Conservation (phyloP, 2,329 filamentous ascomycete species). For the Mollisia scopiformis region DNA sequence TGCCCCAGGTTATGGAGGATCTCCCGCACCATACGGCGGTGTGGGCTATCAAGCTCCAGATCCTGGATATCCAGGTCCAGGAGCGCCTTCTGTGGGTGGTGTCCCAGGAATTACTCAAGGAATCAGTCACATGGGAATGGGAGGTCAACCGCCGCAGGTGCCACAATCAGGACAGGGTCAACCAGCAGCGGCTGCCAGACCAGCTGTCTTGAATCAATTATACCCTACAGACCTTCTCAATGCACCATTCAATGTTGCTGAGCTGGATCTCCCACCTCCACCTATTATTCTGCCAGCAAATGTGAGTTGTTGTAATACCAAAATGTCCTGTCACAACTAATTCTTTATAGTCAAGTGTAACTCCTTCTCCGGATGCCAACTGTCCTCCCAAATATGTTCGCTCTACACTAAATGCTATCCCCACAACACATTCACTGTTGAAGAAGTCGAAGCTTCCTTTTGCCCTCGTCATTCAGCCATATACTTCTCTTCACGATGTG, state of each 20-base stretch:
- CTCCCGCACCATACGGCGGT: conserved; percentile 42
- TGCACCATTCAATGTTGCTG: conserved; percentile 91
- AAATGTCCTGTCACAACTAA: conserved; percentile 40
- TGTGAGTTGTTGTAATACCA: conserved; percentile 59
- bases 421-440: conserved; percentile 86
- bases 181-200: conserved; percentile 52
- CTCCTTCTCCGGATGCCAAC: conserved; percentile 87
- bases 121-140: conserved; percentile 78
- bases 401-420: conserved; percentile 92
- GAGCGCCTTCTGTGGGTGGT: conserved; percentile 40
- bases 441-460: conserved; percentile 98
- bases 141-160: conserved; percentile 33
- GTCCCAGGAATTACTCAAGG: conserved; percentile 78
- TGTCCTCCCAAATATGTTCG: conserved; percentile 93
- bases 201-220: conserved; percentile 76
- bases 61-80: conserved; percentile 64
- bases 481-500: conserved; percentile 87
- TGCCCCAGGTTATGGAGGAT: conserved; percentile 37
- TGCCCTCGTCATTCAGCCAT: conserved; percentile 94
- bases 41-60: conserved; percentile 70
- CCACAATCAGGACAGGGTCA: conserved; percentile 40
- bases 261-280: conserved; percentile 89
- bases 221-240: conserved; percentile 90
- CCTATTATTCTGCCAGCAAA: conserved; percentile 90
- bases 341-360: conserved; percentile 74